These are phyloP conservation scores for Pythium monospermum DNA, from an alignment of 352 stramenopile species.

Conservation along the genomic window DNA sequence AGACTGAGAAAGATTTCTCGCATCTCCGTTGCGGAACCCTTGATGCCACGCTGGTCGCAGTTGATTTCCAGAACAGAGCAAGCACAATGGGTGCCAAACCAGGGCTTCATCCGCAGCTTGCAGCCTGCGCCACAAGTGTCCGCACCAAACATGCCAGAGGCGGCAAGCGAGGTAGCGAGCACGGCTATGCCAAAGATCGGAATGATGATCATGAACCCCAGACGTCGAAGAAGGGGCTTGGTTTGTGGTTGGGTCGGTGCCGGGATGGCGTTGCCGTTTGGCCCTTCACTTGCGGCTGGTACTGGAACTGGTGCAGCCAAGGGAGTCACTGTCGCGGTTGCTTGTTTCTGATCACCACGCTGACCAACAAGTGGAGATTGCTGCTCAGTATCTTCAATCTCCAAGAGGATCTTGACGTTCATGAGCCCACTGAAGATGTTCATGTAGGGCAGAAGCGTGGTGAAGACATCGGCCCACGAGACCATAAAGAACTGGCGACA, in stretches of 20 bases:
- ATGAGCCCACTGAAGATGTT: constrained; percentile 24
- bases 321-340: background rate
- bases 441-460: constrained; percentile 25
- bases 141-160: constrained; percentile 26
- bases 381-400: background rate
- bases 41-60: constrained; percentile 29
- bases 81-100: constrained; percentile 32
- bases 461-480: constrained; percentile 17
- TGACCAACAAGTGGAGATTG: too few species aligned
- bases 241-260: background rate
- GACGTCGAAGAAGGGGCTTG: background rate
- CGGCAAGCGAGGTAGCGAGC: constrained; percentile 26
- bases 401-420: constrained; percentile 27
- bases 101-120: constrained; percentile 39
- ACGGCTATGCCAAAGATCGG: constrained; percentile 26
- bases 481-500: constrained; percentile 31
- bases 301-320: too few species aligned
- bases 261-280: background rate
- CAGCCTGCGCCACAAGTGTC: constrained; percentile 24
- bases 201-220: constrained; percentile 14
- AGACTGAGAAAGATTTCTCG: constrained; percentile 20
- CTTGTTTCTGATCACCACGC: too few species aligned
- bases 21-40: constrained; percentile 18
- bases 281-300: too few species aligned
- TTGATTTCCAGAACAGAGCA: constrained; percentile 47